Evolutionary conservation across 331 rosid species (phyloP).

Genomic region (Quercus lobata): DNA sequence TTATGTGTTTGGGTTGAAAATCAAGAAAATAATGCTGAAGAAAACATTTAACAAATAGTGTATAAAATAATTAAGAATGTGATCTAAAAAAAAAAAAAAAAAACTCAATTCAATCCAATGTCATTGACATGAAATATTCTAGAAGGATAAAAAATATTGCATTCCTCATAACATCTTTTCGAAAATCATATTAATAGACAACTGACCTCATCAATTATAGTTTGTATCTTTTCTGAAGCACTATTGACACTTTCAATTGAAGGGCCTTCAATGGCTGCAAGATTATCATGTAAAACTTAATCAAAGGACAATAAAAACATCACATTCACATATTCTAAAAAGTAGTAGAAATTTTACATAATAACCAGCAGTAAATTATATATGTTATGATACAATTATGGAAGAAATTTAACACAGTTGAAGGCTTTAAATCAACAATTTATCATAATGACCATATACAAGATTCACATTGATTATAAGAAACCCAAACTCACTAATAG

Average conservation of each 20-base stretch:
- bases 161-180: slow-evolving; percentile 3
- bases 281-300: slow-evolving; percentile 16
- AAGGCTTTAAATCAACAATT: neutral
- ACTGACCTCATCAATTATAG: slow-evolving; percentile 71
- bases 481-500: slow-evolving; percentile 54
- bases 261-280: slow-evolving; percentile 72
- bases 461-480: neutral
- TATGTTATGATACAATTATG: neutral
- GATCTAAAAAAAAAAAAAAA: neutral
- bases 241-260: slow-evolving; percentile 57
- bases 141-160: slow-evolving; percentile 10
- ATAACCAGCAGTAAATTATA: neutral
- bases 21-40: neutral
- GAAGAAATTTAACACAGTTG: neutral
- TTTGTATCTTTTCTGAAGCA: slow-evolving; percentile 69
- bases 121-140: slow-evolving; percentile 2
- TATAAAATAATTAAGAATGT: neutral
- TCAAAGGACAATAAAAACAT: neutral
- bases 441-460: neutral
- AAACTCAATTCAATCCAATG: neutral
- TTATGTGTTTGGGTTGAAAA: neutral
- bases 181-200: slow-evolving; percentile 24
- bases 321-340: neutral
- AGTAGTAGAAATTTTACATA: neutral
- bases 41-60: neutral